Percentiles rank a stretch among this genome's conserved stretches.
phyloP scores from a whole-genome alignment of 2,329 filamentous ascomycete genomes.

The Penicillium oxalicum region DNA sequence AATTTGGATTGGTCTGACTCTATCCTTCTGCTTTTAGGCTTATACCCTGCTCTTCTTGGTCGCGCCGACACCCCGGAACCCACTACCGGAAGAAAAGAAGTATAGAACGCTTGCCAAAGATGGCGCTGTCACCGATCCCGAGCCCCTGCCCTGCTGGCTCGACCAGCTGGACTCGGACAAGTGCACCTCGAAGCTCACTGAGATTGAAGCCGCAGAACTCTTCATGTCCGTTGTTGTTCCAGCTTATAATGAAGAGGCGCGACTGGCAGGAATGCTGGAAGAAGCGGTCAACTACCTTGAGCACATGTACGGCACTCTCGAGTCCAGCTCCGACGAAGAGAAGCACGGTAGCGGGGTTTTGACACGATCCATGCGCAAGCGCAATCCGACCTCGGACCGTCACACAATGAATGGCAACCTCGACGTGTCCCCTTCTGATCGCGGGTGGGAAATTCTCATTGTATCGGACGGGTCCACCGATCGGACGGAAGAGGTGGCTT shows the following conservation, averaged over 20 bases:
- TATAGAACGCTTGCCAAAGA: constrained; percentile 70
- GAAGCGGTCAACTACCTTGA: constrained; percentile 87
- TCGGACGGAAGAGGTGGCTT: constrained; percentile 69
- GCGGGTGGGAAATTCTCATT: constrained; percentile 86
- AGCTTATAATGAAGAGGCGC: constrained; percentile 87
- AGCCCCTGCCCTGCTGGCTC: constrained; percentile 76
- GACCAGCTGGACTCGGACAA: constrained; percentile 65
- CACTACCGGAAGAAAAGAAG: constrained; percentile 72
- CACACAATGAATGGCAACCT: constrained; percentile 26
- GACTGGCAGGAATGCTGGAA: constrained; percentile 76
- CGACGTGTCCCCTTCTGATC: constrained; percentile 28
- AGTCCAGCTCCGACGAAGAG: constrained; percentile 22
- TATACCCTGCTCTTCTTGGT: constrained; percentile 66
- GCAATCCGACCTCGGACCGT: constrained; percentile 22
- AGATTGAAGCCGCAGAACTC: constrained; percentile 69
- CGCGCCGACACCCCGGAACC: constrained; percentile 71
- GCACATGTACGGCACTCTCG: constrained; percentile 58
- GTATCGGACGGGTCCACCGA: constrained; percentile 88
- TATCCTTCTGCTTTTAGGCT: constrained; percentile 40
- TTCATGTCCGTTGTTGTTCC: constrained; percentile 89
- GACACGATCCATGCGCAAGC: constrained; percentile 17
- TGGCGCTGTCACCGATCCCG: constrained; percentile 50
- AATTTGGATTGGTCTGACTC: constrained; percentile 1
- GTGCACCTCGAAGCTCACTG: constrained; percentile 39
- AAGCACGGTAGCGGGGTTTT: constrained; percentile 13